phyloP scores from a whole-genome alignment of 805 yeast species.

The Schizosaccharomyces japonicus region DNA sequence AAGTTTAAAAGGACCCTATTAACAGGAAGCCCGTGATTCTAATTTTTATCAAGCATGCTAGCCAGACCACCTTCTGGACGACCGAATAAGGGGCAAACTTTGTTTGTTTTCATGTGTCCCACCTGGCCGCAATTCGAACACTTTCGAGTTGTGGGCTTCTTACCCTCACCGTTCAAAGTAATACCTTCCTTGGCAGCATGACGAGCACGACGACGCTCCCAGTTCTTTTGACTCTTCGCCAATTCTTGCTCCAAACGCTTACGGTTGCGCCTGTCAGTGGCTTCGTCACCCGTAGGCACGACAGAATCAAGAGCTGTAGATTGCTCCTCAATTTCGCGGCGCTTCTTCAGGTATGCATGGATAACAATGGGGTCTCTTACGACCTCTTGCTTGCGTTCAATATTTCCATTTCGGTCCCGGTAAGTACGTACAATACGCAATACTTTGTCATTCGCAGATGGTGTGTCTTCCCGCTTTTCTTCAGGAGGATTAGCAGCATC shows the following conservation, averaged over 20 bases:
- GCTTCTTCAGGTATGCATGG: conserved; percentile 53
- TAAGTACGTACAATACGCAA: conserved; percentile 54
- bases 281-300: conserved; percentile 59
- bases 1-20: background rate
- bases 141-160: conserved; percentile 23
- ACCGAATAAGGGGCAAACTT: conserved; percentile 71
- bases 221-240: conserved; percentile 58
- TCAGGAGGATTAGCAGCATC: background rate
- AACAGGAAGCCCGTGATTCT: background rate
- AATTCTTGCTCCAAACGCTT: conserved; percentile 60
- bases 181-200: conserved; percentile 23
- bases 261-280: conserved; percentile 51
- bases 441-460: conserved; percentile 16
- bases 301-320: conserved; percentile 51
- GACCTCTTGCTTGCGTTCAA: conserved; percentile 57
- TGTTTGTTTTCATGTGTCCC: conserved; percentile 84
- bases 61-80: conserved; percentile 15
- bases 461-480: conserved; percentile 1
- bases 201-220: conserved; percentile 38
- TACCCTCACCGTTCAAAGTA: conserved; percentile 1
- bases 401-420: conserved; percentile 61
- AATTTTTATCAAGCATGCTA: conserved; percentile 2
- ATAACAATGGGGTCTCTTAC: conserved; percentile 72
- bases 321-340: conserved; percentile 38
- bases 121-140: conserved; percentile 90